Conservation (phyloP, 768 basidiomycete genomes). For the Trametes villosa region DNA sequence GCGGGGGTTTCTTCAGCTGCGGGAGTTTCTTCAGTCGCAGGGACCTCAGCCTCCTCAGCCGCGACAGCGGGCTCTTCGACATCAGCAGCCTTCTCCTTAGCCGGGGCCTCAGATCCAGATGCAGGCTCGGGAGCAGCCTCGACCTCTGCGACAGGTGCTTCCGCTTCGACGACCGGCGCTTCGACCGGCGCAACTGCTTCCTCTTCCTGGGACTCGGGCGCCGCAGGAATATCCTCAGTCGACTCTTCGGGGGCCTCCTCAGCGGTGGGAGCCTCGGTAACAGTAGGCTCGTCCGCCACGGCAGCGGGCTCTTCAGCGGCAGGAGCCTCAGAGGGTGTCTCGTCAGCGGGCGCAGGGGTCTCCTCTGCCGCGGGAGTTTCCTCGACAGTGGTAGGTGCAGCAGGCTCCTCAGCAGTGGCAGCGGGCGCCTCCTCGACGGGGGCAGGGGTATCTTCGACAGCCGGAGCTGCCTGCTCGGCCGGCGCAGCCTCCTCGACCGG, state of each 20-base stretch:
- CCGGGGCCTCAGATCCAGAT: not conserved
- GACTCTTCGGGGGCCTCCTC: not conserved
- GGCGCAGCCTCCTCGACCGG: not conserved
- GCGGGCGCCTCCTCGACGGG: not conserved
- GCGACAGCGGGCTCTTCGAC: conserved; percentile 5
- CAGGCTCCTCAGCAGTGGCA: not conserved
- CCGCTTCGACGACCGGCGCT: not conserved
- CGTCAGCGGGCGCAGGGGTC: not conserved
- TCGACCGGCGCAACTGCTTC: not conserved
- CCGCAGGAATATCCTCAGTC: not conserved
- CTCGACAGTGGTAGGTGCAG: not conserved
- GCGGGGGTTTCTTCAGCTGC: not conserved
- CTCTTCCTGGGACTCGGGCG: not conserved
- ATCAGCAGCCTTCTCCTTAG: not conserved
- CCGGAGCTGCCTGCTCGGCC: conserved; percentile 1
- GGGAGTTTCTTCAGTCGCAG: not conserved
- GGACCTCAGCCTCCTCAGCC: not conserved
- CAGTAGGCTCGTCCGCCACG: not conserved
- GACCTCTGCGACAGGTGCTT: not conserved
- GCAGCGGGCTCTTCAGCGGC: not conserved
- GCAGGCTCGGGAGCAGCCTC: not conserved
- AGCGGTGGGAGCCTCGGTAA: not conserved
- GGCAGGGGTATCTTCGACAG: not conserved
- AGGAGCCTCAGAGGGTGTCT: not conserved
- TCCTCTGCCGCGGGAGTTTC: not conserved